These are phyloP conservation scores for Zea luxurians DNA, from an alignment of 176 grass and related monocot species.

Conservation along the genomic window DNA sequence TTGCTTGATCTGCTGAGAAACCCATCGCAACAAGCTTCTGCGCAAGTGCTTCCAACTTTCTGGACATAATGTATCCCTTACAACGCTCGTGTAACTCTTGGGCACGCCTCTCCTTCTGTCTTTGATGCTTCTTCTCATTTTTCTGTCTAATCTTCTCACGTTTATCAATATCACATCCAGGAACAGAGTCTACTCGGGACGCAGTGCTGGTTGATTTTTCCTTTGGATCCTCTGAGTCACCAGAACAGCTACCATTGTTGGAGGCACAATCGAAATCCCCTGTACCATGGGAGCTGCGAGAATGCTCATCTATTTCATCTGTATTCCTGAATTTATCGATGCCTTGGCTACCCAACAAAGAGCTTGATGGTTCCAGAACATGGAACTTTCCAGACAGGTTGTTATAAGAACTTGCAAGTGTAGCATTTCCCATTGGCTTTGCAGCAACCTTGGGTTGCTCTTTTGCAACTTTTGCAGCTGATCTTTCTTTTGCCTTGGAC, in stretches of 20 bases:
- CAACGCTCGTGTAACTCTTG: constrained; percentile 94
- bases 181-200: constrained; percentile 55
- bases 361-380: constrained; percentile 59
- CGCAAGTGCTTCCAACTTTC: constrained; percentile 74
- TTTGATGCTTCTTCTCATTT: constrained; percentile 98
- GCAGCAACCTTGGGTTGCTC: constrained; percentile 66
- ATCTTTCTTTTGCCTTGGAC: constrained; percentile 83
- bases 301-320: constrained; percentile 95
- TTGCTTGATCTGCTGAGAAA: constrained; percentile 88
- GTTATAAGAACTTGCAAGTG: constrained; percentile 67
- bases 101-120: constrained; percentile 86
- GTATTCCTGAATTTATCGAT: constrained; percentile 66
- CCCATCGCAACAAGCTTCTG: constrained; percentile 95
- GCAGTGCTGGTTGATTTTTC: constrained; percentile 56
- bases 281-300: constrained; percentile 73
- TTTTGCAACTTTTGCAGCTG: constrained; percentile 61
- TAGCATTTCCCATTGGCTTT: constrained; percentile 62
- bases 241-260: constrained; percentile 86
- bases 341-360: constrained; percentile 53
- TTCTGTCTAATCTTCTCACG: constrained; percentile 97
- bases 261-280: constrained; percentile 84
- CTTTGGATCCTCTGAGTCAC: constrained; percentile 81
- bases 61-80: constrained; percentile 90
- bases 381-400: constrained; percentile 87
- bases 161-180: constrained; percentile 86